phyloP scores from a whole-genome alignment of 306 rosid species.

The Rosa chinensis region DNA sequence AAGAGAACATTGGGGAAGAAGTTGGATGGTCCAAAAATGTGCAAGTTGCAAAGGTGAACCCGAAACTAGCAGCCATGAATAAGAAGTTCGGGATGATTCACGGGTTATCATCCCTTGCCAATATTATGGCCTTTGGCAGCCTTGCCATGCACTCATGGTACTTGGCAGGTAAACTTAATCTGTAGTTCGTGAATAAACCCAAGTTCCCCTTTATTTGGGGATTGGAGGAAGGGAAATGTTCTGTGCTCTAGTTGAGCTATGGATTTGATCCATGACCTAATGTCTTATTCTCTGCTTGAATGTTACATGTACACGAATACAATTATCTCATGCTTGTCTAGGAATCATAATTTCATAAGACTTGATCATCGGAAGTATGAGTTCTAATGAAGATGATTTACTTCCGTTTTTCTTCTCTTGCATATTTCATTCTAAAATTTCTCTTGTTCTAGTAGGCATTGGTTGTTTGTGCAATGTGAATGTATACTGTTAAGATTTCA shows the following conservation, averaged over 20 bases:
- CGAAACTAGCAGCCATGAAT: conserved; percentile 91
- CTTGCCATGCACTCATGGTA: conserved; percentile 98
- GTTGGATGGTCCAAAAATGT: conserved; percentile 92
- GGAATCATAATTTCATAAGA: background rate
- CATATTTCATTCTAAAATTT: background rate
- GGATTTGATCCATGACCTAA: background rate
- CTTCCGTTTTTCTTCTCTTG: background rate
- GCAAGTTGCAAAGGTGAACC: conserved; percentile 82
- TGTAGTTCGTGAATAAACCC: conserved; percentile 37
- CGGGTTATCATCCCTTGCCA: conserved; percentile 93
- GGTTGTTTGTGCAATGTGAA: background rate
- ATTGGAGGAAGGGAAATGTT: background rate
- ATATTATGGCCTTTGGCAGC: conserved; percentile 88
- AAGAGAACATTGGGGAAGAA: conserved; percentile 77
- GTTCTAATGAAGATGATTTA: background rate
- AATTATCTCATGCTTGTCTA: background rate
- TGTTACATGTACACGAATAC: background rate
- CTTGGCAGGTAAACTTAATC: conserved; percentile 81
- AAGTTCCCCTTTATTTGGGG: conserved; percentile 23
- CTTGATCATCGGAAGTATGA: background rate
- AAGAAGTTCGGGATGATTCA: conserved; percentile 99
- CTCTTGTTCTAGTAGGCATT: background rate
- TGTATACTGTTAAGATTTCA: background rate
- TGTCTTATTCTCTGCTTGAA: background rate
- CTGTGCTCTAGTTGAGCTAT: background rate